Conservation (phyloP, 768 basidiomycete genomes). For the Phaeotremella fagi region DNA sequence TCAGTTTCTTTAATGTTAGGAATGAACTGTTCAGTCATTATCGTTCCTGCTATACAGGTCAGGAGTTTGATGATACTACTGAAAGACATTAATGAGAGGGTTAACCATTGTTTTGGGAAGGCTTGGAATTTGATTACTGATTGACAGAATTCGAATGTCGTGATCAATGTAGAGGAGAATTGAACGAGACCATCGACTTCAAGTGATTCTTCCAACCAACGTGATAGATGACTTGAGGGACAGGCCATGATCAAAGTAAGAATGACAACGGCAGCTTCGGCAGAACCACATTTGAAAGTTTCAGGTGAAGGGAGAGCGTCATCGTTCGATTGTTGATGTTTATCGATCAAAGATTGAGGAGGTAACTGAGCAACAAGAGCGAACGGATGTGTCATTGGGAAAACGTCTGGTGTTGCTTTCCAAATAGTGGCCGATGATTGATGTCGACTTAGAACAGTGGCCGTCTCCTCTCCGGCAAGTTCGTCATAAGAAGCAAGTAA, state of each 20-base stretch:
- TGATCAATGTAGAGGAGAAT: slow-evolving; percentile 63
- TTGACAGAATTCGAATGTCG: slow-evolving; percentile 72
- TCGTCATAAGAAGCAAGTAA: slow-evolving; percentile 84
- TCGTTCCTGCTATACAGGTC: slow-evolving; percentile 70
- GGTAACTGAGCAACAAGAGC: slow-evolving; percentile 63
- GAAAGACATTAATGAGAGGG: slow-evolving; percentile 81
- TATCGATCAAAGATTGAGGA: slow-evolving; percentile 49
- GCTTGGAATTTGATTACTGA: slow-evolving; percentile 83
- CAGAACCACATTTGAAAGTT: slow-evolving; percentile 68
- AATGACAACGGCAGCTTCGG: slow-evolving; percentile 80
- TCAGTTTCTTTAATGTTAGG: slow-evolving; percentile 61
- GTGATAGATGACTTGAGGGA: slow-evolving; percentile 67
- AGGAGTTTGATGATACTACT: slow-evolving; percentile 81
- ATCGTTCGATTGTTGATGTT: slow-evolving; percentile 48
- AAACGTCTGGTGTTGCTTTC: slow-evolving; percentile 66
- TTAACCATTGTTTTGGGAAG: slow-evolving; percentile 86
- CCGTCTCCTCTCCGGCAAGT: slow-evolving; percentile 64
- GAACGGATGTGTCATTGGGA: slow-evolving; percentile 92
- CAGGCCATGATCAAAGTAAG: slow-evolving; percentile 75
- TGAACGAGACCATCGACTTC: slow-evolving; percentile 86
- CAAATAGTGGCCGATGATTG: slow-evolving; percentile 62
- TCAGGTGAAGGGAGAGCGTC: slow-evolving; percentile 47
- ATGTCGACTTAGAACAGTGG: slow-evolving; percentile 64
- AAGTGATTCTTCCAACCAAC: slow-evolving; percentile 70
- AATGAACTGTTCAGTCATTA: slow-evolving; percentile 69